These are phyloP conservation scores for Ganoderma multipileum DNA, from an alignment of 1,284 basidiomycete genomes.

Conservation along the genomic window DNA sequence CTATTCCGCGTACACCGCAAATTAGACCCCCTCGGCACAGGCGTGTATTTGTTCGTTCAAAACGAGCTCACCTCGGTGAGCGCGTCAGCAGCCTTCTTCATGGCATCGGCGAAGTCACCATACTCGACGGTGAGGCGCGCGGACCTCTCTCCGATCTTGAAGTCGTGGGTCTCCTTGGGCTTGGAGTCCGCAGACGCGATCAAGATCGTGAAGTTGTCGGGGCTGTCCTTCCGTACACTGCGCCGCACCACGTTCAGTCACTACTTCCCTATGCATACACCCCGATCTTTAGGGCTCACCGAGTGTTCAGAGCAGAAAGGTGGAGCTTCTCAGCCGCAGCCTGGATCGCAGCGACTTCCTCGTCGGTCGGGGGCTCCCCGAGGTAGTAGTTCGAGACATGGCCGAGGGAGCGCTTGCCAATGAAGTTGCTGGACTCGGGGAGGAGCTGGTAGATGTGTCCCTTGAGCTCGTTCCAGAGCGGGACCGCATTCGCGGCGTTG, in stretches of 20 bases:
- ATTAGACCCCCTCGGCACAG: background rate
- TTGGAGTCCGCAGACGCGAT: conserved; percentile 69
- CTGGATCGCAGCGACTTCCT: conserved; percentile 79
- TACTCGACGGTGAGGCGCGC: conserved; percentile 71
- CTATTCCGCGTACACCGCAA: conserved; percentile 40
- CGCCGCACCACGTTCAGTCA: conserved; percentile 3
- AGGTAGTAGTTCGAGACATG: conserved; percentile 87
- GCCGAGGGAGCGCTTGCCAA: conserved; percentile 79
- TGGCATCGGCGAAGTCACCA: conserved; percentile 67
- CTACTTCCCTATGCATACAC: too few species aligned
- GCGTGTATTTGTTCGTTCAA: background rate
- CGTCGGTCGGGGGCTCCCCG: conserved; percentile 71
- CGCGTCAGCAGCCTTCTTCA: conserved; percentile 61
- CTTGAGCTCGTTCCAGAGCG: conserved; percentile 74
- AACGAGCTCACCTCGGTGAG: conserved; percentile 60
- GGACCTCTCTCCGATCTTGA: conserved; percentile 49
- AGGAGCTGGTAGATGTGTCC: conserved; percentile 71
- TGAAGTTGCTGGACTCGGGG: conserved; percentile 72
- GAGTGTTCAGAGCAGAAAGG: conserved; percentile 82
- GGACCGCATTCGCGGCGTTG: conserved; percentile 59
- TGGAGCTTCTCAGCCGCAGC: conserved; percentile 73
- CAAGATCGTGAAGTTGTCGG: conserved; percentile 67
- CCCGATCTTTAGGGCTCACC: conserved; percentile 48
- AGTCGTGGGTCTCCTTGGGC: conserved; percentile 50
- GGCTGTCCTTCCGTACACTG: conserved; percentile 73